Conservation (phyloP, 1,284 basidiomycete genomes). For the Phellopilus nigrolimitatus region DNA sequence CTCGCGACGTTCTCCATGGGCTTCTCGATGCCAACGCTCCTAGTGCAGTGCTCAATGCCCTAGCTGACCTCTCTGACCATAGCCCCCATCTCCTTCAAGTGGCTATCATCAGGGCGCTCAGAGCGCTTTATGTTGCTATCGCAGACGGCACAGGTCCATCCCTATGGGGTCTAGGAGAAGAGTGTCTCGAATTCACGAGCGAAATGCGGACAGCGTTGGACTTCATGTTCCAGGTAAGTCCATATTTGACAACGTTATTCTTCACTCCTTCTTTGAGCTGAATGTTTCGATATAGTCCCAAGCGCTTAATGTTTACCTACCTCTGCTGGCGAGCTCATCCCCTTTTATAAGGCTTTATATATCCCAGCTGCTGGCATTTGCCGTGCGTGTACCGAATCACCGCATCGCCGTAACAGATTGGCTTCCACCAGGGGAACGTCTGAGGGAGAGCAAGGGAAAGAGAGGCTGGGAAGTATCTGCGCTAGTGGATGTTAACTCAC, state of each 20-base stretch:
- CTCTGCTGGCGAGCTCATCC: slow-evolving; percentile 46
- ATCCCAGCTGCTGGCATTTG: slow-evolving; percentile 51
- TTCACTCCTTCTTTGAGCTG: background rate
- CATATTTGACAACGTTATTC: background rate
- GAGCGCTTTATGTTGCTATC: slow-evolving; percentile 50
- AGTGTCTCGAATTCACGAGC: slow-evolving; percentile 39
- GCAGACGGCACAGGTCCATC: slow-evolving; percentile 60
- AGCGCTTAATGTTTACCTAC: slow-evolving; percentile 60
- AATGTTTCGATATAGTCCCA: slow-evolving; percentile 38
- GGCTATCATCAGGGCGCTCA: slow-evolving; percentile 57
- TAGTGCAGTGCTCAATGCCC: slow-evolving; percentile 51
- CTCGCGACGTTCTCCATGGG: slow-evolving; percentile 51
- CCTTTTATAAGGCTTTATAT: slow-evolving; percentile 41
- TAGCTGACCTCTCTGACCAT: slow-evolving; percentile 39
- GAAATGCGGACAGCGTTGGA: slow-evolving; percentile 54
- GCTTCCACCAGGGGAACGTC: slow-evolving; percentile 52
- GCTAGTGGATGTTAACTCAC: slow-evolving; percentile 33
- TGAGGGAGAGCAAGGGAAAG: slow-evolving; percentile 49
- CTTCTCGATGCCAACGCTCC: slow-evolving; percentile 53
- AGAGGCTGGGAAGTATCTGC: slow-evolving; percentile 65
- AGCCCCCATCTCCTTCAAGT: slow-evolving; percentile 41
- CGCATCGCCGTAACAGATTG: slow-evolving; percentile 57
- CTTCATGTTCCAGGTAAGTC: slow-evolving; percentile 52
- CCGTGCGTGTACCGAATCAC: slow-evolving; percentile 49
- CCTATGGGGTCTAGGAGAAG: slow-evolving; percentile 54